Percentiles rank a stretch among this genome's conserved stretches.
Conservation (phyloP, 495 filamentous ascomycete species). For the Hypoxylon cercidicola region DNA sequence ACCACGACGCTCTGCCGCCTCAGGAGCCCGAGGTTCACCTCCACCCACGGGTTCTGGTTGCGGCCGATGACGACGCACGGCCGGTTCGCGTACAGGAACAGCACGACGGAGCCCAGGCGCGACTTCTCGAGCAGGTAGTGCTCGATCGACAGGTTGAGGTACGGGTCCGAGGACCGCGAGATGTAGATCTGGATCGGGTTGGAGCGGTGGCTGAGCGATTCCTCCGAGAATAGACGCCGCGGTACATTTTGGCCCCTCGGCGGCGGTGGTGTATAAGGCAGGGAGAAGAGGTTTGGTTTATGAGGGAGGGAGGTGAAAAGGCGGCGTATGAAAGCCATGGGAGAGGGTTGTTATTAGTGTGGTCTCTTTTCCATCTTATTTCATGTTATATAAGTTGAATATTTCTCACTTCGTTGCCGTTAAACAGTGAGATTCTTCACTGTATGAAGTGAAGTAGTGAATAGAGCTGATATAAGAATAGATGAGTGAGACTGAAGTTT, state of each 20-base stretch:
- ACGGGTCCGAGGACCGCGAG: conserved; percentile 78
- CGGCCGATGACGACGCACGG: conserved; percentile 91
- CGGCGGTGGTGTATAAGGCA: neutral
- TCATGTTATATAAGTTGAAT: neutral
- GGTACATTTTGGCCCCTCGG: conserved; percentile 2
- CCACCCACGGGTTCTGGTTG: conserved; percentile 97
- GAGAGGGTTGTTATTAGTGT: conserved; percentile 3
- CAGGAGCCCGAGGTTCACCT: conserved; percentile 77
- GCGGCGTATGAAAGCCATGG: conserved; percentile 33
- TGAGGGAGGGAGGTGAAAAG: conserved; percentile 14
- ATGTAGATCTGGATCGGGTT: conserved; percentile 72
- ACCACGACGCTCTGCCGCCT: conserved; percentile 1
- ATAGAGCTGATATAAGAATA: neutral
- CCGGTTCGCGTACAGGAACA: conserved; percentile 88
- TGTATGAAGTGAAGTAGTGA: neutral
- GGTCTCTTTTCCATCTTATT: conserved; percentile 1
- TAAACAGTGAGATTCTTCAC: conserved; percentile 2
- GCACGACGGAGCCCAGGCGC: conserved; percentile 72
- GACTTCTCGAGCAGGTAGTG: conserved; percentile 84
- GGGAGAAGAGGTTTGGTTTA: neutral
- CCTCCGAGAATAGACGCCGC: conserved; percentile 39
- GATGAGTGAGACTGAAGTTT: neutral
- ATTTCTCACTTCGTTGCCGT: neutral
- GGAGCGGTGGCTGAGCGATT: conserved; percentile 36
- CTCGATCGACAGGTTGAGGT: conserved; percentile 94